Percentiles rank a stretch among this genome's conserved stretches.
Conservation (phyloP, 1,284 basidiomycete genomes). For the Cystobasidium sp. region DNA sequence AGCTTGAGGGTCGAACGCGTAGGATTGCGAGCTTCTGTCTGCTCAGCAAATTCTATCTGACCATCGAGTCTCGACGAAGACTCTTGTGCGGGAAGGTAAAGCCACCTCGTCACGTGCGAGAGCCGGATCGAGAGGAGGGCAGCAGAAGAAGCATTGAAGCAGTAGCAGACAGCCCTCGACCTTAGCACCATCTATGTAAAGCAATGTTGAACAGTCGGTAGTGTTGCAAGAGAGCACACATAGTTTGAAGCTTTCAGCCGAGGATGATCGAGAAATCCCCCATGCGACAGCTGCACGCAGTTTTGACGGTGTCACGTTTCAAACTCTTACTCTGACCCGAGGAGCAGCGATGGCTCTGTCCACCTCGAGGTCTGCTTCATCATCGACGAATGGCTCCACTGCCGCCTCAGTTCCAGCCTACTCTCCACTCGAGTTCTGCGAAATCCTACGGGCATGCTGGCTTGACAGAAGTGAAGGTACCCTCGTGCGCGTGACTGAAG, state of each 20-base stretch:
- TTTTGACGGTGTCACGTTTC: background rate
- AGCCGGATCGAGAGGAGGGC: too few species aligned
- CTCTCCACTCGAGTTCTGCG: slow-evolving; percentile 22
- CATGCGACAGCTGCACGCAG: background rate
- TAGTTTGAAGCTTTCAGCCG: too few species aligned
- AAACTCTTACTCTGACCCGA: background rate
- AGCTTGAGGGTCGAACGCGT: too few species aligned
- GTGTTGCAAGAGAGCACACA: too few species aligned
- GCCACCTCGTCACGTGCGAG: slow-evolving; percentile 5
- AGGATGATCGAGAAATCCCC: background rate
- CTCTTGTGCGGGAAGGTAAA: background rate
- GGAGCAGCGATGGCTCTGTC: background rate
- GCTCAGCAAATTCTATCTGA: background rate
- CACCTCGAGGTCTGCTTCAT: too few species aligned
- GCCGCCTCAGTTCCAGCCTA: background rate
- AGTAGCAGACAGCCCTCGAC: background rate
- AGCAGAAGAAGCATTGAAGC: background rate
- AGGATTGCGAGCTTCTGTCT: background rate
- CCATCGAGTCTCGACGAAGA: background rate
- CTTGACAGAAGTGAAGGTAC: background rate
- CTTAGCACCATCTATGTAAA: too few species aligned
- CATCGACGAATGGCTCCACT: background rate
- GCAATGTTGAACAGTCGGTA: too few species aligned
- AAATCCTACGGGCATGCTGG: slow-evolving; percentile 21
- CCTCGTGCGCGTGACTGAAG: slow-evolving; percentile 2